phyloP scores from a whole-genome alignment of 345 rosid genomes.

The Erysimum cheiranthoides region DNA sequence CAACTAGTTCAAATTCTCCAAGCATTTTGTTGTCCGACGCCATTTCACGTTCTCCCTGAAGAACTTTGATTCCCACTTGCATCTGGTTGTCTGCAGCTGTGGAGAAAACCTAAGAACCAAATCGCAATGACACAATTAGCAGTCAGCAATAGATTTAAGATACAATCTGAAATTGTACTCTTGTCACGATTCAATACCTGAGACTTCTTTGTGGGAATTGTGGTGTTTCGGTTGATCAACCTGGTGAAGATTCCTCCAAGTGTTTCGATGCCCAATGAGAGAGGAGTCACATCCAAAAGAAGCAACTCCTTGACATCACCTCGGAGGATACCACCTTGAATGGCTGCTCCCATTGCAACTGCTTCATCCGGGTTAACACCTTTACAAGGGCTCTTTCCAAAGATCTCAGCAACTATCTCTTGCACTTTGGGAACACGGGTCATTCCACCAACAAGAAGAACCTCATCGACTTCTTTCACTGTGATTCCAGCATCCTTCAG shows the following conservation, averaged over 20 bases:
- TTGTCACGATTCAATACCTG: conserved; percentile 47
- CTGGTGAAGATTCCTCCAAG: conserved; percentile 61
- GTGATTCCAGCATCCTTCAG: conserved; percentile 56
- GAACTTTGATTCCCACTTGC: conserved; percentile 56
- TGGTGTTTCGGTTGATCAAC: conserved; percentile 58
- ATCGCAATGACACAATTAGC: conserved; percentile 19
- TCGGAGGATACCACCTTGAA: conserved; percentile 57
- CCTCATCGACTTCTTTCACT: conserved; percentile 50
- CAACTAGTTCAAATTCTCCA: conserved; percentile 57
- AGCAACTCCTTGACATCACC: conserved; percentile 61
- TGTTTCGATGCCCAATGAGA: conserved; percentile 61
- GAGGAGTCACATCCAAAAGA: conserved; percentile 54
- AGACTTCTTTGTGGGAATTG: conserved; percentile 65
- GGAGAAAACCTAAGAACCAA: conserved; percentile 52
- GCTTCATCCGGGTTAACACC: conserved; percentile 60
- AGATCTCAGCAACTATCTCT: conserved; percentile 52
- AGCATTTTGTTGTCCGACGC: conserved; percentile 57
- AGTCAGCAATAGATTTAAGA: not conserved
- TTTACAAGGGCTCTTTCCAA: conserved; percentile 56
- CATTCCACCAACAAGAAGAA: conserved; percentile 61
- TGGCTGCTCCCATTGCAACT: conserved; percentile 58
- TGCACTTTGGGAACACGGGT: conserved; percentile 64
- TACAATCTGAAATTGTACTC: not conserved
- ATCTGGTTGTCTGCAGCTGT: conserved; percentile 60
- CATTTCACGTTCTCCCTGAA: conserved; percentile 60